Evolutionary conservation across 371 early-diverging fungal genomes (phyloP).

Genomic region (Actinomortierella wolfii): DNA sequence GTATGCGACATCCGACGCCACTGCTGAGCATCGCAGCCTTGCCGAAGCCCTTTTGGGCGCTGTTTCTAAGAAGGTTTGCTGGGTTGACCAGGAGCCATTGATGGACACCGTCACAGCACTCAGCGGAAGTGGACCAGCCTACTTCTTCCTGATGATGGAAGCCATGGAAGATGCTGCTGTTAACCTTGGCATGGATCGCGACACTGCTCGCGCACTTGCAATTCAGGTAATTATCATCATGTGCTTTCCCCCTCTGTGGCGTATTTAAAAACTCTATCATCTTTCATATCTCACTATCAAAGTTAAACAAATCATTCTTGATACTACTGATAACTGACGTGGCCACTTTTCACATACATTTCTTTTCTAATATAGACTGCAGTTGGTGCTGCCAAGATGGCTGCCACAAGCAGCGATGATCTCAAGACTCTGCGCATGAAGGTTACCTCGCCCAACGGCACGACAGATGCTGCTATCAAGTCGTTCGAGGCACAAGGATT

Average conservation of each 20-base stretch:
- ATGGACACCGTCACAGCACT: conserved; percentile 91
- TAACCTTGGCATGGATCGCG: conserved; percentile 75
- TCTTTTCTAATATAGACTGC: no score
- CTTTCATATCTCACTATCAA: no score
- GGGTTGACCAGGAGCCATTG: conserved; percentile 78
- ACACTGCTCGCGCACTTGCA: conserved; percentile 79
- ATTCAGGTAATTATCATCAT: conserved; percentile 56
- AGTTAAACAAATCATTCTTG: no score
- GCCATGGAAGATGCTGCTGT: conserved; percentile 86
- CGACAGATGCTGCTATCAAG: conserved; percentile 90
- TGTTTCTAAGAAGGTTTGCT: conserved; percentile 77
- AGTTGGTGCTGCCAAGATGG: conserved; percentile 86
- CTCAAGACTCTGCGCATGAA: conserved; percentile 79
- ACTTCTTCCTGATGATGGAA: conserved; percentile 92
- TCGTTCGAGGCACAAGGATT: conserved; percentile 69
- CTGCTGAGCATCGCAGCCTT: conserved; percentile 60
- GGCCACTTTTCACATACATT: no score
- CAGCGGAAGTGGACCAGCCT: conserved; percentile 91
- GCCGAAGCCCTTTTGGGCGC: conserved; percentile 71
- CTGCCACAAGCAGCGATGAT: conserved; percentile 70
- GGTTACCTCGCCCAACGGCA: conserved; percentile 94
- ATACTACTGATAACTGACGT: no score
- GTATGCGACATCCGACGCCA: conserved; percentile 69
- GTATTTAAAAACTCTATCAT: no score
- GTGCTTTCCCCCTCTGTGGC: no score